Evolutionary conservation across 768 basidiomycete genomes (phyloP), one percentile per base, ranked within the genome.

Genomic region (Dentipellis sp.): DNA sequence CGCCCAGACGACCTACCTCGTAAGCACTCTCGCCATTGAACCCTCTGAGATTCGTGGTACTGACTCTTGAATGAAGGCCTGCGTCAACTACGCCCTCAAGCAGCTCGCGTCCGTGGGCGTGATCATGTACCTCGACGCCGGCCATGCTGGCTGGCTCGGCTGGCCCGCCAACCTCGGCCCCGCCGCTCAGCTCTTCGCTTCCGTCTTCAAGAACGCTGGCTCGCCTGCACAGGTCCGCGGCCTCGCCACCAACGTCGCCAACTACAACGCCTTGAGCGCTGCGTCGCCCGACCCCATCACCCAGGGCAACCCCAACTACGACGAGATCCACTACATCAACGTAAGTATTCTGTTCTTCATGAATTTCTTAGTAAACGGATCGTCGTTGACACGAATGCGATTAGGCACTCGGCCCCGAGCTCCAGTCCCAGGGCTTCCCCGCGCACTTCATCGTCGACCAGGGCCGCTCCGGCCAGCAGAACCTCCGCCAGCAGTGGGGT

Each of bases 381-480:
- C 7, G 36, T 6, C 42, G 34, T 50, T 37, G 49, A 10, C 11
- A 6, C 21, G 34, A 40, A 7, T 8, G n/a, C 53, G 48, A 17
- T 47, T 56, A 78, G 76, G 77, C 80, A 7, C 73, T 84, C 53
- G 74, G 72, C 21, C 80, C 81, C 23, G 52, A 68, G 47, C 72
- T 83, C 52, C 59, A 65, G 11, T 64, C 66, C 9, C 56, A 61
- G 23, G 79, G 78, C 57, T 83, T 79, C 76, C 74, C 75, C 51
- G 80, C 80, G 37, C 75, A 79, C 63, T 84, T 83, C 72, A 79
- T 84, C 66, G 81, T 84, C 55, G 83, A 84, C 69, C 81, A 83
- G 72, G 78, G 79, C 56, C 82, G 83, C 56, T 78, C 81, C 39
- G 83, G 83, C 66, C 72, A 74, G 17, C 82, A 84, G 71, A 78